These are phyloP conservation scores for Aureobasidium namibiae DNA, from an alignment of 2,329 filamentous ascomycete species.

Conservation along the genomic window DNA sequence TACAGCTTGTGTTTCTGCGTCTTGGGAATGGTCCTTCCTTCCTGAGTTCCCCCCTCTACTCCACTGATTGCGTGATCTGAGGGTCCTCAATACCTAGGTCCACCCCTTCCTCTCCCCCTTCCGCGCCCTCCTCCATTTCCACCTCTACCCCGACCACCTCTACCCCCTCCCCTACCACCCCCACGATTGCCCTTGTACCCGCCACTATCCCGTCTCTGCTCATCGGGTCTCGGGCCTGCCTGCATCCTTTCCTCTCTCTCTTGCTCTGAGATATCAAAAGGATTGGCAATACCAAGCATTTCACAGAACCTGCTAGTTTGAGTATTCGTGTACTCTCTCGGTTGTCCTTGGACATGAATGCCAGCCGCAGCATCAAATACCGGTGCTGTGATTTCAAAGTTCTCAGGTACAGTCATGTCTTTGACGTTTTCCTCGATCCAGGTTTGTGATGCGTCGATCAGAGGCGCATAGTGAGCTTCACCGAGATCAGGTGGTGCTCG, in stretches of 20 bases:
- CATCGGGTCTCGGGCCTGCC: conserved; percentile 47
- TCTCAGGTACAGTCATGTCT: conserved; percentile 62
- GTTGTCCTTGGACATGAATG: conserved; percentile 53
- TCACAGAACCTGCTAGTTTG: conserved; percentile 79
- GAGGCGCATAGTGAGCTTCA: conserved; percentile 56
- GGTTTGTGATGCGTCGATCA: conserved; percentile 60
- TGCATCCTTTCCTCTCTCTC: conserved; percentile 54
- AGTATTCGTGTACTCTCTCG: conserved; percentile 75
- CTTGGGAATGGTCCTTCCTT: no score
- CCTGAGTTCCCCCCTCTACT: background rate
- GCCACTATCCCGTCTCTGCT: conserved; percentile 19
- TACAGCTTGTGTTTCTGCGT: no score
- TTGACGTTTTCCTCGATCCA: conserved; percentile 76
- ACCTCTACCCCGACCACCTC: conserved; percentile 15
- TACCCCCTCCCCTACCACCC: conserved; percentile 14
- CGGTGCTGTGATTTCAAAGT: conserved; percentile 71
- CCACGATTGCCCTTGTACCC: conserved; percentile 18
- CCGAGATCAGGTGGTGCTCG: conserved; percentile 53
- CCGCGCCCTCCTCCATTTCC: background rate
- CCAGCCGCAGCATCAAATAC: conserved; percentile 53
- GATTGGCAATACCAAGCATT: conserved; percentile 67
- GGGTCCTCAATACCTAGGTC: background rate
- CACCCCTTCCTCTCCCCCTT: background rate
- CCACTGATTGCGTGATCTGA: no score
- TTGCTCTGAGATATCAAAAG: conserved; percentile 64